Percentiles rank a stretch among this genome's conserved stretches.
Conservation (phyloP, 2,329 filamentous ascomycete species). For the Penicillium nordicum region DNA sequence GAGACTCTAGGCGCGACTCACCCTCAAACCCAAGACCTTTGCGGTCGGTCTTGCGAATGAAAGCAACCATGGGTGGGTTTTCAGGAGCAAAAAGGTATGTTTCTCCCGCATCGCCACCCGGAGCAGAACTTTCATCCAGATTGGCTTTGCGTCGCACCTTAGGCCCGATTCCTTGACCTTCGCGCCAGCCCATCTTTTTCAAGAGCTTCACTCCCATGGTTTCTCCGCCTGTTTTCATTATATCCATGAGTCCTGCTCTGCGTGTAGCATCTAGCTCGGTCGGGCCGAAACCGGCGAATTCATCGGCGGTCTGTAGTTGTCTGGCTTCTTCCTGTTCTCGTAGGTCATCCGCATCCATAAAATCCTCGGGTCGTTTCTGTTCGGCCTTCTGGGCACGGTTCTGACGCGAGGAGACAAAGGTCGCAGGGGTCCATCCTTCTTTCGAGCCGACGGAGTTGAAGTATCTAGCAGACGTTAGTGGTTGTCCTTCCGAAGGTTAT, state of each 20-base stretch:
- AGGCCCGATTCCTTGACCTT: conserved; percentile 87
- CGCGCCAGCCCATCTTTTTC: conserved; percentile 92
- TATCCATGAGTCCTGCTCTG: conserved; percentile 61
- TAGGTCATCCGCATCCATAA: conserved; percentile 97
- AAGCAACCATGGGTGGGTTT: conserved; percentile 63
- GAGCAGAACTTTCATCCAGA: conserved; percentile 53
- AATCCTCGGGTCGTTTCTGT: conserved; percentile 74
- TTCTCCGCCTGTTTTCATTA: conserved; percentile 70
- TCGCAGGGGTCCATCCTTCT: conserved; percentile 91
- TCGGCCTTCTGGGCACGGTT: conserved; percentile 59
- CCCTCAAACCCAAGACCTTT: conserved; percentile 48
- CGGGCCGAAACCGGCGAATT: conserved; percentile 72
- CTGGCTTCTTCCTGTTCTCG: conserved; percentile 78
- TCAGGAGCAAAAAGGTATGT: conserved; percentile 81
- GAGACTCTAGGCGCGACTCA: conserved; percentile 35
- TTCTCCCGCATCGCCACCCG: conserved; percentile 41
- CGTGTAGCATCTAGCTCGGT: conserved; percentile 55
- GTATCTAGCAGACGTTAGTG: conserved; percentile 60
- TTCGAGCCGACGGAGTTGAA: conserved; percentile 98
- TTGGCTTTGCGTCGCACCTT: conserved; percentile 73
- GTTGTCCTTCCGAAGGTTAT: not conserved
- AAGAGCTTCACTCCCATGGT: conserved; percentile 84
- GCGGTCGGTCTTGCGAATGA: conserved; percentile 44
- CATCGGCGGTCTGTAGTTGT: conserved; percentile 67
- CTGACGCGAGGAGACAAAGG: conserved; percentile 84